Conservation (phyloP, 176 grass and related monocot genomes). For the Zea mays region DNA sequence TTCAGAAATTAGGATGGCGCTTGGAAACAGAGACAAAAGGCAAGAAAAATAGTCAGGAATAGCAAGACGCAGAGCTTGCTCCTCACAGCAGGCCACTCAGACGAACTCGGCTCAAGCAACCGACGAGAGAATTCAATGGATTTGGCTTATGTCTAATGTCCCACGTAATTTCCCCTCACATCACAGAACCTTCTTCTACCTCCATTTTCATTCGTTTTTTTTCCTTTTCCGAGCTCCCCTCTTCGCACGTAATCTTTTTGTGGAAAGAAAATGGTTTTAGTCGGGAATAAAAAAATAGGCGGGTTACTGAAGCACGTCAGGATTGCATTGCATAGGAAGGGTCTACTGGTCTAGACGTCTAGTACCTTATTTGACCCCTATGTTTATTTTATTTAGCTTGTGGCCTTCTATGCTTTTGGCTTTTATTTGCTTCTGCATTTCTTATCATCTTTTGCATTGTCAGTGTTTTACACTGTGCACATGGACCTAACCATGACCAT, state of each 20-base stretch:
- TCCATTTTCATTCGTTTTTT: slow-evolving; percentile 37
- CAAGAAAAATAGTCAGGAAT: slow-evolving; percentile 49
- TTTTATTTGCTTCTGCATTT: slow-evolving; percentile 47
- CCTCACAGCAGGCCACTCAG: slow-evolving; percentile 36
- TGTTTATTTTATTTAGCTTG: slow-evolving; percentile 44
- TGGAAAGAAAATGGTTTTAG: slow-evolving; percentile 43
- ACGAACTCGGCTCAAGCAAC: slow-evolving; percentile 29
- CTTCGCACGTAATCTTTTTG: slow-evolving; percentile 52
- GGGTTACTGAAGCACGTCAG: slow-evolving; percentile 62
- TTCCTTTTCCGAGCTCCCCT: slow-evolving; percentile 45
- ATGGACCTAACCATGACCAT: slow-evolving; percentile 52
- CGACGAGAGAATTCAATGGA: slow-evolving; percentile 43
- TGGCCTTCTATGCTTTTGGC: slow-evolving; percentile 53
- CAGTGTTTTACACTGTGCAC: slow-evolving; percentile 49
- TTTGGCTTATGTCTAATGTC: slow-evolving; percentile 46
- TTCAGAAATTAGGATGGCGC: slow-evolving; percentile 34
- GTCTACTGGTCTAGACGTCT: slow-evolving; percentile 22
- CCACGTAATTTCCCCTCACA: slow-evolving; percentile 61
- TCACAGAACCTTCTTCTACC: slow-evolving; percentile 28
- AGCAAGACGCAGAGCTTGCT: slow-evolving; percentile 43
- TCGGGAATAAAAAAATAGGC: slow-evolving; percentile 41
- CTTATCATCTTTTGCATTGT: slow-evolving; percentile 23
- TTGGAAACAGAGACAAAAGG: slow-evolving; percentile 36
- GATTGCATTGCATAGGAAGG: slow-evolving; percentile 51
- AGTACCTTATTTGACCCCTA: slow-evolving; percentile 42